Percentiles rank a stretch among this genome's conserved stretches.
Evolutionary conservation across 2,329 filamentous ascomycete genomes (phyloP).

Genomic region (Pseudogymnoascus sp.): DNA sequence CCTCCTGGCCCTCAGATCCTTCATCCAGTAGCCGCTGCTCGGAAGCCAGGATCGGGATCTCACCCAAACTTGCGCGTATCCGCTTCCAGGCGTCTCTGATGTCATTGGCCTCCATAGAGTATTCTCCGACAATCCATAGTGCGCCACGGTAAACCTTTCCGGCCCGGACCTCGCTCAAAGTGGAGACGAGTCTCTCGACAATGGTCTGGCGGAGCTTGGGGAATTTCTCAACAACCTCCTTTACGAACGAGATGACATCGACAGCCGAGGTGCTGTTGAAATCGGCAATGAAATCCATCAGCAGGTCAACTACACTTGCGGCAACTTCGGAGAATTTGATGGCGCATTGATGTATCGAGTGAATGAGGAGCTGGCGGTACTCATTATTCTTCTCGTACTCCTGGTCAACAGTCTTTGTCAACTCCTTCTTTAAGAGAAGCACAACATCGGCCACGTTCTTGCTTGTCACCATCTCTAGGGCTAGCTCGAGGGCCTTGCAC

Average conservation of each 20-base stretch:
- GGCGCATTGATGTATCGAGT: conserved; percentile 95
- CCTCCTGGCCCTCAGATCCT: conserved; percentile 59
- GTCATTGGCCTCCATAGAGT: conserved; percentile 85
- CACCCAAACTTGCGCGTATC: conserved; percentile 85
- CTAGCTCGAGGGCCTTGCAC: conserved; percentile 80
- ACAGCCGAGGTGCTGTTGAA: conserved; percentile 96
- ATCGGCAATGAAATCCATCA: conserved; percentile 99
- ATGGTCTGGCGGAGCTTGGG: conserved; percentile 81
- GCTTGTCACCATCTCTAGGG: conserved; percentile 95
- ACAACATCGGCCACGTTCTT: conserved; percentile 98
- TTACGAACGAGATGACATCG: conserved; percentile 97
- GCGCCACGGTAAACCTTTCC: conserved; percentile 97
- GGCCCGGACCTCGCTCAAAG: conserved; percentile 83
- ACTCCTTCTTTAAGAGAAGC: conserved; percentile 90
- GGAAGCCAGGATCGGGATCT: conserved; percentile 92
- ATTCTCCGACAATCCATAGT: conserved; percentile 96
- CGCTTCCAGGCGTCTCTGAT: conserved; percentile 96
- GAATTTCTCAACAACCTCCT: conserved; percentile 98
- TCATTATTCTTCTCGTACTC: conserved; percentile 98
- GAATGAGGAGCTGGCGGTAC: conserved; percentile 89
- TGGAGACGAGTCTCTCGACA: conserved; percentile 79
- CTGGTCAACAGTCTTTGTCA: conserved; percentile 94
- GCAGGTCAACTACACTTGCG: conserved; percentile 85
- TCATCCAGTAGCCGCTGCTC: conserved; percentile 89
- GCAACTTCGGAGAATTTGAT: conserved; percentile 99